These are phyloP conservation scores for Lophiotrema nucula DNA, from an alignment of 495 filamentous ascomycete genomes.

Conservation along the genomic window DNA sequence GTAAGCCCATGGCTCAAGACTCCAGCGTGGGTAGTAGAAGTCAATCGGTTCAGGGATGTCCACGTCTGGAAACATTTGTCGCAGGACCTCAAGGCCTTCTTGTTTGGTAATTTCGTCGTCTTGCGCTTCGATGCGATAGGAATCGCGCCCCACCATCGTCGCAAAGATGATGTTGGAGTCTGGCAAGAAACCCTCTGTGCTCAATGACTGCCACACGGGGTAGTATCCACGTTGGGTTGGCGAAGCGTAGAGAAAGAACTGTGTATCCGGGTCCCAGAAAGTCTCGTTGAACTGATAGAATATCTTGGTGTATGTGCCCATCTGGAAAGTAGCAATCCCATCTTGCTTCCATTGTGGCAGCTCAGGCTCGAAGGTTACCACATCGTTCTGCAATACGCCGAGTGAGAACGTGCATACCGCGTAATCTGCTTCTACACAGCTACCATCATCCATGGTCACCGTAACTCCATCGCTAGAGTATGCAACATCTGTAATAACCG, in stretches of 20 bases:
- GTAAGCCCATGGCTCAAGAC: conserved; percentile 61
- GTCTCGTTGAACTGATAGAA: conserved; percentile 71
- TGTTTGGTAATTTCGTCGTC: conserved; percentile 58
- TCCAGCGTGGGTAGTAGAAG: conserved; percentile 74
- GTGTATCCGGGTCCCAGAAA: conserved; percentile 66
- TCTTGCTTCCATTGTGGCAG: conserved; percentile 67
- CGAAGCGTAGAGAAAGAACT: conserved; percentile 72
- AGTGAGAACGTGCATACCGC: conserved; percentile 62
- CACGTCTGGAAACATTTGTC: conserved; percentile 62
- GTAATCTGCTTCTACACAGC: conserved; percentile 61
- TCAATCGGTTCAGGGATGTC: conserved; percentile 64
- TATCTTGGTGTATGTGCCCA: conserved; percentile 79
- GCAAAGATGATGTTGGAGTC: conserved; percentile 68
- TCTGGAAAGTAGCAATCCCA: conserved; percentile 64
- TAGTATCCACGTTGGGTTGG: conserved; percentile 64
- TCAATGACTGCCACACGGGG: conserved; percentile 69
- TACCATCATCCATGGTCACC: conserved; percentile 54
- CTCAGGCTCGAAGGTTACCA: conserved; percentile 58
- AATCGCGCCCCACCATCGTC: conserved; percentile 61
- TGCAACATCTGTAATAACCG: conserved; percentile 57
- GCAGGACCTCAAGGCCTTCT: conserved; percentile 61
- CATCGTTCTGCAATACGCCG: conserved; percentile 66
- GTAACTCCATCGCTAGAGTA: conserved; percentile 57
- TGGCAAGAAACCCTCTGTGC: conserved; percentile 57
- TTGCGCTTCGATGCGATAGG: conserved; percentile 66